These are phyloP conservation scores for Candida ipomoeae DNA, from an alignment of 805 yeast species.

Conservation along the genomic window DNA sequence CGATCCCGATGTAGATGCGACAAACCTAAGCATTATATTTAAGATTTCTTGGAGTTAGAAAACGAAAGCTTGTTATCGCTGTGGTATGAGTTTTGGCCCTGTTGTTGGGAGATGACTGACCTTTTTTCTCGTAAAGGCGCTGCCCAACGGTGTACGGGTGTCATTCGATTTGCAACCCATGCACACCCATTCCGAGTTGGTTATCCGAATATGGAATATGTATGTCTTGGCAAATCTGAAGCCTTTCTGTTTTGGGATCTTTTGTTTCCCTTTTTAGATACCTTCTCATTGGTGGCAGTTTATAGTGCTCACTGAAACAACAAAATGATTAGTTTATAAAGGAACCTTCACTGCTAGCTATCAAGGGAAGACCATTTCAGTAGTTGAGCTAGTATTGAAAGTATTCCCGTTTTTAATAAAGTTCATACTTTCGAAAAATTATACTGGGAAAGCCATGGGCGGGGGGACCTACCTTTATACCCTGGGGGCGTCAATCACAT, in stretches of 20 bases:
- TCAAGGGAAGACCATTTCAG: too few species aligned
- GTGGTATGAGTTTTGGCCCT: neutral
- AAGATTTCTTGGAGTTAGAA: neutral
- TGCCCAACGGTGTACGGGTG: conserved; percentile 3
- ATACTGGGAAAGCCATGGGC: neutral
- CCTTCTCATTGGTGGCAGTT: too few species aligned
- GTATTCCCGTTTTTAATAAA: neutral
- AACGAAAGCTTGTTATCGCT: neutral
- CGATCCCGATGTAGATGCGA: conserved; percentile 34
- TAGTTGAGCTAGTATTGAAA: too few species aligned
- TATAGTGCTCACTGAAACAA: too few species aligned
- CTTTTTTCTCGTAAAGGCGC: conserved; percentile 4
- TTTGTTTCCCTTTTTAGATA: too few species aligned
- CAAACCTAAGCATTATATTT: conserved; percentile 33
- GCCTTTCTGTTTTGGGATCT: too few species aligned
- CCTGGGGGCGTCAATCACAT: neutral
- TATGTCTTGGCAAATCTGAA: too few species aligned
- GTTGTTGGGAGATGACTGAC: neutral
- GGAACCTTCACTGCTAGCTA: too few species aligned
- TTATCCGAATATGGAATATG: neutral
- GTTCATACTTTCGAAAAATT: too few species aligned
- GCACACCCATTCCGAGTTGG: neutral
- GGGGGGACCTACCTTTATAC: neutral
- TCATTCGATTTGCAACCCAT: neutral
- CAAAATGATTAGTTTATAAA: too few species aligned